Evolutionary conservation across 169 alveolate genomes (phyloP).

Genomic region (Plasmodium gaboni): DNA sequence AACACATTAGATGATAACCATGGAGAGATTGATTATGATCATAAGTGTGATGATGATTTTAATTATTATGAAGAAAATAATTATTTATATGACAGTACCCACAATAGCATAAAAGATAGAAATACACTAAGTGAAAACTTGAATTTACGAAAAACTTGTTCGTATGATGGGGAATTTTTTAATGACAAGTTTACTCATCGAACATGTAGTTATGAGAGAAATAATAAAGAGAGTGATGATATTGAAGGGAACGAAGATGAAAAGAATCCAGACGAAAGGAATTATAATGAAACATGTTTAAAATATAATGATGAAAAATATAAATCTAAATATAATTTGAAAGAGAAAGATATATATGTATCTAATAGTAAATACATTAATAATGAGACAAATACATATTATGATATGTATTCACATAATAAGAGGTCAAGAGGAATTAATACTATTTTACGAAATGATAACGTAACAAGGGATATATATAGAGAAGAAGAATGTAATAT

Average conservation of each 20-base stretch:
- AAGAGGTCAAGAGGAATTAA: conserved; percentile 10
- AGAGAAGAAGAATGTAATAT: conserved; percentile 14
- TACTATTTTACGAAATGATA: conserved; percentile 24
- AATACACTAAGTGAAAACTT: no score
- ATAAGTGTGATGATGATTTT: conserved; percentile 2
- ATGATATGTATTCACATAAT: conserved; percentile 12
- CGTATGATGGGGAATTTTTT: not conserved
- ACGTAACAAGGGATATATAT: not conserved
- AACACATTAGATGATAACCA: not conserved
- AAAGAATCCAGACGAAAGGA: conserved; percentile 11
- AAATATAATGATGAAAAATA: conserved; percentile 29
- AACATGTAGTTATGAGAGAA: conserved; percentile 1
- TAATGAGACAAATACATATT: not conserved
- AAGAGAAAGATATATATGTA: not conserved
- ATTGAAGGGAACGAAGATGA: conserved; percentile 2
- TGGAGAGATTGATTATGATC: not conserved
- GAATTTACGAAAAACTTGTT: no score
- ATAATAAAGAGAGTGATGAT: not conserved
- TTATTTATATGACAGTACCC: no score
- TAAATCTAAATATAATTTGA: not conserved
- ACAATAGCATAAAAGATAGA: no score
- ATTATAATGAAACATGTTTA: conserved; percentile 3
- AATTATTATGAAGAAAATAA: no score
- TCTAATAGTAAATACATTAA: conserved; percentile 7
- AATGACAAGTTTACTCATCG: not conserved